Evolutionary conservation across 163 green algal species (phyloP).

Genomic region (Coccomyxa subellipsoidea): DNA sequence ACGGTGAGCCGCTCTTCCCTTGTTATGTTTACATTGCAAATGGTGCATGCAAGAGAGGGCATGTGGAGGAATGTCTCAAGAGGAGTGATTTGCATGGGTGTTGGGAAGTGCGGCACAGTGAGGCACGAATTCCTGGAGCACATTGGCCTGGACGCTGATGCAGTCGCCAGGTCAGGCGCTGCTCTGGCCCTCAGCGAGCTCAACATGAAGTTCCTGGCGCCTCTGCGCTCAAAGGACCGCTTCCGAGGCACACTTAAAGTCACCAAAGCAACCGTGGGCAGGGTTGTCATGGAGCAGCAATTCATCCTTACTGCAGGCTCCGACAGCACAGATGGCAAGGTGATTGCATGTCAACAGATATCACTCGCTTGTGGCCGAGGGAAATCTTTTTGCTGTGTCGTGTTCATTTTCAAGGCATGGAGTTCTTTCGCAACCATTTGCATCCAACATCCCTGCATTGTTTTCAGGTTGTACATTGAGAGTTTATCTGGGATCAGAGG

Average conservation of each 20-base stretch:
- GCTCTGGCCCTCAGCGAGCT: constrained; percentile 25
- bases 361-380: neutral
- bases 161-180: constrained; percentile 21
- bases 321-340: neutral
- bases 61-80: neutral
- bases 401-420: neutral
- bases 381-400: neutral
- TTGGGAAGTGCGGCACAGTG: constrained; percentile 12
- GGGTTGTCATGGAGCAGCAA: constrained; percentile 17
- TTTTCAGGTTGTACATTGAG: no score
- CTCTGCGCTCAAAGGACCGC: constrained; percentile 17
- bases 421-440: no score
- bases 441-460: no score
- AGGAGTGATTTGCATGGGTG: neutral
- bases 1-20: constrained; percentile 6
- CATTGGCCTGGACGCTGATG: constrained; percentile 22
- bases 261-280: constrained; percentile 15
- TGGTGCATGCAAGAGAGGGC: neutral
- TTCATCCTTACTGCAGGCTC: neutral
- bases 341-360: neutral
- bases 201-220: constrained; percentile 22
- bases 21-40: neutral
- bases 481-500: no score
- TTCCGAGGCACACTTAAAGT: constrained; percentile 17
- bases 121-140: constrained; percentile 30